Evolutionary conservation across 805 yeast species (phyloP), one percentile per base, ranked within the genome.

Genomic region (Tetrapisispora arboricola): DNA sequence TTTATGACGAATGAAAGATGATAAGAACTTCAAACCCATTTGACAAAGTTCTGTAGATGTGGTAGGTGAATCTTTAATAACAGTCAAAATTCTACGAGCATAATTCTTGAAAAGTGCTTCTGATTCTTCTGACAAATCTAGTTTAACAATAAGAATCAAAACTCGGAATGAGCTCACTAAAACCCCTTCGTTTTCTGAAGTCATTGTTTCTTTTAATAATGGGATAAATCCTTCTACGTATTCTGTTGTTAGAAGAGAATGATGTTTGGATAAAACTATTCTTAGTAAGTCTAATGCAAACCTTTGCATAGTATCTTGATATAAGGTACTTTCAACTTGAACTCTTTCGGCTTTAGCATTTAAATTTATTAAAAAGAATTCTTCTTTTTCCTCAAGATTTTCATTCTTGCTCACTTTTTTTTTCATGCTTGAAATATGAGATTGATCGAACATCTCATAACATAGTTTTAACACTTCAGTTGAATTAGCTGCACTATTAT

Each of bases 41-140:
- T 90, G 97, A 53, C 86, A 80, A 12, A 90, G 55, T 41, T 84
- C 94, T 26, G 80, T 71, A 40, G 80, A 78, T 1, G 95, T 86
- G 1, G 78, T 66, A 5, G 96, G 87, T 38, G 81, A 73, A 48
- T 83, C 83, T 54, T 80, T 80, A 32, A 90, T 71, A 18, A 87
- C 69, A 13, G 65, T 73, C 41, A 83, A 62, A 1, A 78, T 74
- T 36, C 68, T 68, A 60, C 80, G 72, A 3, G 87, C 75, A 51
- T 81, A 74, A 20, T 71, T 60, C 42, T 75, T 73, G 63, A 83
- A 80, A 24, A 69, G 62, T 7, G 53, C 52, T 40, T 61, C 70
- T 22, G 61, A 55, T 5, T 65, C 68, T 1, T 72, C 72, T 3
- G 77, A 64, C 47, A 85, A 78, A 9, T 80, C 80, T 36, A 88